Conservation (phyloP, 345 rosid species). For the Pelargonium nanum region DNA sequence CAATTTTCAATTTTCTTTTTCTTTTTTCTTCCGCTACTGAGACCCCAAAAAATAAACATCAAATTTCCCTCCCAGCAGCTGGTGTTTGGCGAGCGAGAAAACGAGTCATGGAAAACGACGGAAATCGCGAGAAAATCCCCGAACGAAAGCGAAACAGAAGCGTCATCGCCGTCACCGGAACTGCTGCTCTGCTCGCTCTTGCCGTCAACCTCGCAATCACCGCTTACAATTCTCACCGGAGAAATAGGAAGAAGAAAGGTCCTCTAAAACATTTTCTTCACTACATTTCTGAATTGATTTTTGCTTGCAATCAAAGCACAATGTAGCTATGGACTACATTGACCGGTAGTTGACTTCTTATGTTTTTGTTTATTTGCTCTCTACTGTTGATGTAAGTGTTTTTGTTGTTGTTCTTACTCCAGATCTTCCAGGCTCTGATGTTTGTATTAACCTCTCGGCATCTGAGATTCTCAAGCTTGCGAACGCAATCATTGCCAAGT, state of each 20-base stretch:
- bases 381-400: not conserved
- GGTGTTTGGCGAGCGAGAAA: constrained; percentile 1
- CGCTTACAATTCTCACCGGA: constrained; percentile 46
- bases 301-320: no score
- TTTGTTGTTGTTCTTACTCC: constrained; percentile 7
- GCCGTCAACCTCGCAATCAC: constrained; percentile 54
- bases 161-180: constrained; percentile 58
- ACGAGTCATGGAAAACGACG: constrained; percentile 17
- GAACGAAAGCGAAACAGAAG: constrained; percentile 33
- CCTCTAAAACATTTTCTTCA: not conserved
- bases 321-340: not conserved
- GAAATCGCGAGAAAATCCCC: constrained; percentile 26
- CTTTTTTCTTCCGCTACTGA: not conserved
- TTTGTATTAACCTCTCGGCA: constrained; percentile 57
- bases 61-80: not conserved
- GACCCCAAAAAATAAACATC: not conserved
- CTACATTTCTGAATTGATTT: not conserved
- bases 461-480: constrained; percentile 60
- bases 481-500: constrained; percentile 48
- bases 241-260: constrained; percentile 53
- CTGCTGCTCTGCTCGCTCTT: constrained; percentile 56
- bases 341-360: constrained; percentile 1
- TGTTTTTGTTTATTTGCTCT: not conserved
- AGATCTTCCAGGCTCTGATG: constrained; percentile 67
- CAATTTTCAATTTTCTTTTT: not conserved